Evolutionary conservation across 2,329 filamentous ascomycete genomes (phyloP).

Genomic region (Botrytis fabae): DNA sequence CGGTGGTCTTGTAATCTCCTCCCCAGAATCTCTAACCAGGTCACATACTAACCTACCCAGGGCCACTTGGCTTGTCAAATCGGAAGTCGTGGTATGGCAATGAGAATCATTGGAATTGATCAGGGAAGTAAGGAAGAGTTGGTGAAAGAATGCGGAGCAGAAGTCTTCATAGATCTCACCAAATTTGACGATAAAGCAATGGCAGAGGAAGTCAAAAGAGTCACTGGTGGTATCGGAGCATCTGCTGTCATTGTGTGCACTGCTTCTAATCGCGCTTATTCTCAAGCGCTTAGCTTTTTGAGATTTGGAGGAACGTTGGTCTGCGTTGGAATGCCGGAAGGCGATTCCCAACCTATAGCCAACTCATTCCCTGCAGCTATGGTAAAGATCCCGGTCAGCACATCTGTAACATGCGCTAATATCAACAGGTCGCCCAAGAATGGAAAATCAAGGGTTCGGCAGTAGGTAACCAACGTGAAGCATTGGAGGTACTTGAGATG

Average conservation of each 20-base stretch:
- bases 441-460: conserved; percentile 51
- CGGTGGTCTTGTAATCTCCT: conserved; percentile 51
- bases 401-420: conserved; percentile 16
- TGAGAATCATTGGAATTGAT: conserved; percentile 66
- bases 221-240: conserved; percentile 59
- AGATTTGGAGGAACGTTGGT: conserved; percentile 52
- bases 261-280: conserved; percentile 51
- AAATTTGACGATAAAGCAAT: conserved; percentile 51
- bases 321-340: conserved; percentile 53
- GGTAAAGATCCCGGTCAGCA: conserved; percentile 6
- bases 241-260: conserved; percentile 59
- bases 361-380: conserved; percentile 47
- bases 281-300: conserved; percentile 49
- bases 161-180: conserved; percentile 65
- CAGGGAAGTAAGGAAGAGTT: conserved; percentile 60
- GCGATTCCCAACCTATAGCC: conserved; percentile 47
- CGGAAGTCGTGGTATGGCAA: conserved; percentile 58
- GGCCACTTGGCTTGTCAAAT: conserved; percentile 65
- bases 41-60: conserved; percentile 25
- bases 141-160: conserved; percentile 60
- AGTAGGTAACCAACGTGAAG: conserved; percentile 53
- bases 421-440: conserved; percentile 42
- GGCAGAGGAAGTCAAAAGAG: conserved; percentile 54
- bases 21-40: not conserved
- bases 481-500: conserved; percentile 50